Percentiles rank a stretch among this genome's conserved stretches.
These are phyloP conservation scores for Colletotrichum gloeosporioides DNA, from an alignment of 2,329 filamentous ascomycete genomes.

Conservation along the genomic window DNA sequence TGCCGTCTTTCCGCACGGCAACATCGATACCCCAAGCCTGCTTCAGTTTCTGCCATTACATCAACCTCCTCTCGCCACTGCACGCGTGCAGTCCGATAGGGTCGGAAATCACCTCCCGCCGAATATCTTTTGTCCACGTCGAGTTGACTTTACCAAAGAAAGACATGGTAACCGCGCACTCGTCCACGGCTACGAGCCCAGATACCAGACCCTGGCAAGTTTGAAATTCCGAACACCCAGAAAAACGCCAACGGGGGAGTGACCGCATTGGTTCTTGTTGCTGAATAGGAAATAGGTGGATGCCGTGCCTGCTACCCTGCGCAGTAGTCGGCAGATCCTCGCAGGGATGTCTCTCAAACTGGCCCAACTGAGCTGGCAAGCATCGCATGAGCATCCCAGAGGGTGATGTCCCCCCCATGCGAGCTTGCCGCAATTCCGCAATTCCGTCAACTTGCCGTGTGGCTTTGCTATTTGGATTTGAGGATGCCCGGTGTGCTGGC, in stretches of 20 bases:
- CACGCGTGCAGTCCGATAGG: not conserved
- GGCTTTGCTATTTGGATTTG: not conserved
- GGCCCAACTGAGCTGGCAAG: not conserved
- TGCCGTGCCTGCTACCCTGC: not conserved
- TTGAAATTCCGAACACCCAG: not conserved
- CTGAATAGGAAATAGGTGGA: not conserved
- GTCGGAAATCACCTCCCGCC: not conserved
- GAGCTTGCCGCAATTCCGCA: slow-evolving; percentile 16
- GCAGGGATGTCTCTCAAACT: not conserved
- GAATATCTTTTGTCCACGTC: not conserved
- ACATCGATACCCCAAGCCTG: not conserved
- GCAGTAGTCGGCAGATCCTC: not conserved
- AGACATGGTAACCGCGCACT: not conserved
- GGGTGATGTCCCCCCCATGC: not conserved
- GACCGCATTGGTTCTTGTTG: not conserved
- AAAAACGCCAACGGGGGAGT: not conserved
- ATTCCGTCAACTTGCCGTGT: slow-evolving; percentile 12
- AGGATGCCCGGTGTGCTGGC: not conserved
- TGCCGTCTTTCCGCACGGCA: not conserved
- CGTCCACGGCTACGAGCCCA: not conserved
- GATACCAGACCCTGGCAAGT: not conserved
- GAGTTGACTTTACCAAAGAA: not conserved
- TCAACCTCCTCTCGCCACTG: not conserved
- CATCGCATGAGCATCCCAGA: not conserved
- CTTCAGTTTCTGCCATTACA: not conserved